phyloP scores from a whole-genome alignment of 805 yeast species.

The Candida tammaniensis region DNA sequence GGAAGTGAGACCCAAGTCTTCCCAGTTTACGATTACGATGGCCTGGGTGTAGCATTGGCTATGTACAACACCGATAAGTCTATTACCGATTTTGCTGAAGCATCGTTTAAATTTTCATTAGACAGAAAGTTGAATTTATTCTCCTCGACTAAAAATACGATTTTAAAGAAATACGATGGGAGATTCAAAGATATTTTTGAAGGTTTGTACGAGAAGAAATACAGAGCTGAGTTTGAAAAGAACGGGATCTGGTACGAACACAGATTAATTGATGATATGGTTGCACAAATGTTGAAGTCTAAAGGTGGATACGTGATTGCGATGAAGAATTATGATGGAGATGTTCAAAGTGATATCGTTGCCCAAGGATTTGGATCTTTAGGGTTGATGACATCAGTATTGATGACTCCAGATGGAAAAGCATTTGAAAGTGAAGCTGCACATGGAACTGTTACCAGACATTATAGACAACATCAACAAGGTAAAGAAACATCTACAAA shows the following conservation, averaged over 20 bases:
- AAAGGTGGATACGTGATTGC: slow-evolving; percentile 95
- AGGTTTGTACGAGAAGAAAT: slow-evolving; percentile 66
- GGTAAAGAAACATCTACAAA: slow-evolving; percentile 97
- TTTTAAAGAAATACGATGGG: slow-evolving; percentile 91
- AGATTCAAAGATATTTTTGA: slow-evolving; percentile 93
- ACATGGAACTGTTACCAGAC: slow-evolving; percentile 98
- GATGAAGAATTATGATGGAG: slow-evolving; percentile 97
- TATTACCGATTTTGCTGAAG: slow-evolving; percentile 85
- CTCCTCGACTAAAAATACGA: slow-evolving; percentile 92
- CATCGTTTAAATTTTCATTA: slow-evolving; percentile 86
- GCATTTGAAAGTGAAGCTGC: slow-evolving; percentile 97
- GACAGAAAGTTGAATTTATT: slow-evolving; percentile 75
- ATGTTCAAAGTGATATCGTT: slow-evolving; percentile 93
- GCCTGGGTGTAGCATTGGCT: slow-evolving; percentile 79
- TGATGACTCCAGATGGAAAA: slow-evolving; percentile 94
- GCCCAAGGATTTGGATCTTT: slow-evolving; percentile 98
- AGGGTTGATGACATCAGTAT: slow-evolving; percentile 96
- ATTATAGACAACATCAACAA: slow-evolving; percentile 91
- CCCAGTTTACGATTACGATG: slow-evolving; percentile 66
- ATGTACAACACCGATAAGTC: slow-evolving; percentile 97
- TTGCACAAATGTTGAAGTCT: slow-evolving; percentile 96
- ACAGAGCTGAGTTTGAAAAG: slow-evolving; percentile 68
- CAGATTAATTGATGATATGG: slow-evolving; percentile 96
- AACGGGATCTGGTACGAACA: slow-evolving; percentile 95
- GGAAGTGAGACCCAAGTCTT: slow-evolving; percentile 54